Conservation (phyloP, 352 stramenopile species). For the Phytopythium aichiense region DNA sequence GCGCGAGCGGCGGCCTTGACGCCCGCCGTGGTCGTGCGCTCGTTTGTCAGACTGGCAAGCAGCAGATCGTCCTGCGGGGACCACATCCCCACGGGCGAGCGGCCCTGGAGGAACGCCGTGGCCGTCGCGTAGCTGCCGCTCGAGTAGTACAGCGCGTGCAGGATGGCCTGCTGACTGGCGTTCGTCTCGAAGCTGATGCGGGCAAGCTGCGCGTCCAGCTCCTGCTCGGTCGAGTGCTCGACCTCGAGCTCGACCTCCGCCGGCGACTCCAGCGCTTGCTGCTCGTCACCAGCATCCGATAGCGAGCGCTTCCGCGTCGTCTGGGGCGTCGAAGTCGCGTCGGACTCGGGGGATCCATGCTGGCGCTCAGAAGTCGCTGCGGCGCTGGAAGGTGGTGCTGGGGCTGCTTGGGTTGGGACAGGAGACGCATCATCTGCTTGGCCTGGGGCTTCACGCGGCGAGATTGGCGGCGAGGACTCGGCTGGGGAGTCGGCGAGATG, state of each 20-base stretch:
- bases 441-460: neutral
- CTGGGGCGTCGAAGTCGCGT: neutral
- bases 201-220: slow-evolving; percentile 22
- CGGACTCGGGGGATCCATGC: neutral
- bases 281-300: neutral
- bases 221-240: slow-evolving; percentile 19
- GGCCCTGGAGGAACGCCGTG: slow-evolving; percentile 29
- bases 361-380: neutral
- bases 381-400: neutral
- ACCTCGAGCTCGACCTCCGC: neutral
- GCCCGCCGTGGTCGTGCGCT: slow-evolving; percentile 12
- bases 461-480: neutral
- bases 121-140: slow-evolving; percentile 25
- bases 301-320: neutral
- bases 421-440: neutral
- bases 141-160: slow-evolving; percentile 43
- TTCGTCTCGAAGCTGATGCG: slow-evolving; percentile 32
- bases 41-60: slow-evolving; percentile 20
- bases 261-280: neutral
- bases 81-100: slow-evolving; percentile 34
- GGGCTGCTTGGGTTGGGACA: neutral
- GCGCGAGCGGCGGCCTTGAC: slow-evolving; percentile 20
- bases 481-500: neutral
- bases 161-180: slow-evolving; percentile 17
- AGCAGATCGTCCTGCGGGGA: slow-evolving; percentile 44